Conservation (phyloP, 169 alveolate species). For the Perkinsus marinus region DNA sequence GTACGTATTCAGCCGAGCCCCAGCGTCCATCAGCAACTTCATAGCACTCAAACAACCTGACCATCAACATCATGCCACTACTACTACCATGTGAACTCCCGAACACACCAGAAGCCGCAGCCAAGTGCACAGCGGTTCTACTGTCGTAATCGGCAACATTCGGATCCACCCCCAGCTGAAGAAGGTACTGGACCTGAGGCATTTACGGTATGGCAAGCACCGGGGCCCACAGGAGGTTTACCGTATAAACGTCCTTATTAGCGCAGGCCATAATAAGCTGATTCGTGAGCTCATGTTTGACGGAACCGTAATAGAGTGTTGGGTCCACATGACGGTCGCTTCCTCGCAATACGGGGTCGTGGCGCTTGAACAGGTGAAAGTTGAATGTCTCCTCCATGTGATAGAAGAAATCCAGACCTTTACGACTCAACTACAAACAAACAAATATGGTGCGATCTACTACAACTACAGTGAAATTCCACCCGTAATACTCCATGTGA, state of each 20-base stretch:
- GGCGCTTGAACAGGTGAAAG: neutral
- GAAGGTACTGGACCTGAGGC: neutral
- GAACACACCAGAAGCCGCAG: neutral
- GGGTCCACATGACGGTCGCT: neutral
- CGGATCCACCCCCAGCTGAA: neutral
- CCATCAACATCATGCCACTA: neutral
- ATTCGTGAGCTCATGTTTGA: neutral
- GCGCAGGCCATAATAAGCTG: neutral
- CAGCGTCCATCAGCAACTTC: neutral
- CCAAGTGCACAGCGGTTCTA: neutral
- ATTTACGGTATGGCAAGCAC: no score
- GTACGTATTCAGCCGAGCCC: neutral
- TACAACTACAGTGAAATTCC: no score
- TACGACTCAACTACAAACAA: neutral
- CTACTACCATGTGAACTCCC: neutral
- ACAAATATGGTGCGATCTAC: no score
- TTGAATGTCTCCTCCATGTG: neutral
- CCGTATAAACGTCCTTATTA: neutral
- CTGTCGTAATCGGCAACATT: neutral
- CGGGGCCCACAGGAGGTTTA: no score
- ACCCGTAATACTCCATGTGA: neutral
- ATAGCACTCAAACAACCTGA: neutral
- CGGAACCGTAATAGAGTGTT: neutral
- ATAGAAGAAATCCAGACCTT: neutral
- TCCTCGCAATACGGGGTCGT: neutral